Evolutionary conservation across 2,329 filamentous ascomycete species (phyloP).

Genomic region (Botrytis deweyae): DNA sequence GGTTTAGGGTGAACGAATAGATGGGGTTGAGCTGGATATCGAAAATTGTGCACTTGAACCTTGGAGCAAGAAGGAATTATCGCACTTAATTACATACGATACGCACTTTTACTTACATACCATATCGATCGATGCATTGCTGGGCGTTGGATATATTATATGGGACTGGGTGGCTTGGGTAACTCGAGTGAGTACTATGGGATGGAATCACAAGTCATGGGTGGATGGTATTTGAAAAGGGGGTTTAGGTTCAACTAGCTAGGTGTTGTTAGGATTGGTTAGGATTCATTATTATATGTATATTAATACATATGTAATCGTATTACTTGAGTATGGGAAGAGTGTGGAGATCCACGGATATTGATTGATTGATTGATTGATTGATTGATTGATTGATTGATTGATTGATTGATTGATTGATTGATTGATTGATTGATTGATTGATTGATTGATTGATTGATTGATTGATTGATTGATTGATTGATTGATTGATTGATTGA

Average conservation of each 20-base stretch:
- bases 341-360: background rate
- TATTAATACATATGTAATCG: background rate
- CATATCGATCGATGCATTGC: constrained; percentile 2
- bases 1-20: constrained; percentile 10
- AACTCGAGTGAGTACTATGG: background rate
- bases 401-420: too few relatives aligned
- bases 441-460: background rate
- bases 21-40: background rate
- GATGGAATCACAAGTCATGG: constrained; percentile 7
- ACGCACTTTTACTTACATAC: background rate
- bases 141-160: constrained; percentile 9
- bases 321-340: background rate
- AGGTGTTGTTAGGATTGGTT: background rate
- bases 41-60: background rate
- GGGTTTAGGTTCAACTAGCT: background rate
- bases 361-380: background rate
- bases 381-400: too few relatives aligned
- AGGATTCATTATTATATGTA: too few relatives aligned
- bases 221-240: constrained; percentile 20
- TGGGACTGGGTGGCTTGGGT: background rate
- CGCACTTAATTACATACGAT: background rate
- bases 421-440: background rate
- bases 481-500: background rate
- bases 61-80: background rate
- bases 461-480: background rate